phyloP scores from a whole-genome alignment of 2,329 filamentous ascomycete species.

The Mycogone perniciosa region DNA sequence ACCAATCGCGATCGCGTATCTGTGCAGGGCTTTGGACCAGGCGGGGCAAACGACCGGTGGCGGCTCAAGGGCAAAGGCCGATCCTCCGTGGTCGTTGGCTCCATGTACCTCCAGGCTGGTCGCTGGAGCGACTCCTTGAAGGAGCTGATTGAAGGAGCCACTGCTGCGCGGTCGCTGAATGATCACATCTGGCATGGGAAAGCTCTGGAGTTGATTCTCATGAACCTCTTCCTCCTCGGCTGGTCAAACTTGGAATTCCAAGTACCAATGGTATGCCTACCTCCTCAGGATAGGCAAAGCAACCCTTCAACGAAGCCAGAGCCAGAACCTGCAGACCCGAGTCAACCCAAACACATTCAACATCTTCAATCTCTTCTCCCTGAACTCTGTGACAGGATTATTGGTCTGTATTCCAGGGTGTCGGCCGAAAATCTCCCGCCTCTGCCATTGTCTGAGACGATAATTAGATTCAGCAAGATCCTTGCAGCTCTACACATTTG shows the following conservation, averaged over 20 bases:
- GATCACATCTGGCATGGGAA: constrained; percentile 98
- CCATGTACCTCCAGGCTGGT: constrained; percentile 80
- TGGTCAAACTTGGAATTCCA: constrained; percentile 82
- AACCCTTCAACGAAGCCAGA: constrained; percentile 28
- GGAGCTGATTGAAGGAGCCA: constrained; percentile 74
- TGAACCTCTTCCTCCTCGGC: constrained; percentile 75
- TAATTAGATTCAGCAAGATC: constrained; percentile 66
- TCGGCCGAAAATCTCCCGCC: constrained; percentile 65
- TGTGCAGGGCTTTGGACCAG: constrained; percentile 65
- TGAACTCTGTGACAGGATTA: constrained; percentile 67
- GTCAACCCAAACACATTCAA: constrained; percentile 47
- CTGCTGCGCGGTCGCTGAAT: constrained; percentile 68
- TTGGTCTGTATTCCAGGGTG: constrained; percentile 66
- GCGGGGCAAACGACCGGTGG: constrained; percentile 67
- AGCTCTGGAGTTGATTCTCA: constrained; percentile 78
- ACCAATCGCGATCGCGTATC: constrained; percentile 50
- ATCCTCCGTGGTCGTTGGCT: constrained; percentile 72
- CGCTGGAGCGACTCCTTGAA: constrained; percentile 84
- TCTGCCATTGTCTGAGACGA: constrained; percentile 64
- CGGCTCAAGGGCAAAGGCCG: constrained; percentile 77
- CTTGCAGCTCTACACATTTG: constrained; percentile 60
- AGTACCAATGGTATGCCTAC: constrained; percentile 54
- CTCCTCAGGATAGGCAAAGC: constrained; percentile 39
- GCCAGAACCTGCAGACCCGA: constrained; percentile 29
- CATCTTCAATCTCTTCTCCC: constrained; percentile 56